A percentile compares a stretch with the other conserved stretches of the same genome.
Conservation (phyloP, 2,329 filamentous ascomycete species). For the Penicillium sp. region DNA sequence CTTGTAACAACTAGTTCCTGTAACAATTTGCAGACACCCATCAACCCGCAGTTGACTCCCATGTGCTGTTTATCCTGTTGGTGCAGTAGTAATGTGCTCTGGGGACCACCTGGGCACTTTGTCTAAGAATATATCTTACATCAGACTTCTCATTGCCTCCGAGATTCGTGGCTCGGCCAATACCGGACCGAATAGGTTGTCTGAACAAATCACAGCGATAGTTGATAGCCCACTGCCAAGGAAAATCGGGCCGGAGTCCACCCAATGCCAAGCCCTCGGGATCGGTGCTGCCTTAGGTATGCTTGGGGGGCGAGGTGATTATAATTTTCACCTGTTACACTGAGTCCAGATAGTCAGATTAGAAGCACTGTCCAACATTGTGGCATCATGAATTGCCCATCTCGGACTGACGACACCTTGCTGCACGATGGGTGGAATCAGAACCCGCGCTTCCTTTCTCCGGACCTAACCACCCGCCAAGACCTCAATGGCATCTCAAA, state of each 20-base stretch:
- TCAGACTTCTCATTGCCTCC: background rate
- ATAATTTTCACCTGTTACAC: background rate
- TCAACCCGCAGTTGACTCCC: no score
- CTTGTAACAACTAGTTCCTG: background rate
- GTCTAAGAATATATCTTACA: background rate
- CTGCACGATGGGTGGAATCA: constrained; percentile 56
- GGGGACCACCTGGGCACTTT: background rate
- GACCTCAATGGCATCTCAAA: constrained; percentile 59
- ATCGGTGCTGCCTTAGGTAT: constrained; percentile 8
- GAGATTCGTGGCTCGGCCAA: background rate
- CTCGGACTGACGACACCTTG: constrained; percentile 52
- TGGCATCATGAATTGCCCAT: constrained; percentile 55
- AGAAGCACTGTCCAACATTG: background rate
- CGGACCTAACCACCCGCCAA: constrained; percentile 54
- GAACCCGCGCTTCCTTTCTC: constrained; percentile 52
- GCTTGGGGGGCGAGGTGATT: background rate
- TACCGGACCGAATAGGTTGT: background rate
- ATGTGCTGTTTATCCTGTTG: background rate
- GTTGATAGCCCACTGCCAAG: constrained; percentile 12
- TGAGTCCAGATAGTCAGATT: background rate
- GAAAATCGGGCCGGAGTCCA: constrained; percentile 8
- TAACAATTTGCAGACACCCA: background rate
- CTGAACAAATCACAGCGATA: constrained; percentile 2
- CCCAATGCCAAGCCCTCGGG: constrained; percentile 13
- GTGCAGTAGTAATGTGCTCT: background rate